Percentiles rank a stretch among this genome's conserved stretches.
Evolutionary conservation across 108 stramenopile species (phyloP).

Genomic region (Nannochloropsis granulata): DNA sequence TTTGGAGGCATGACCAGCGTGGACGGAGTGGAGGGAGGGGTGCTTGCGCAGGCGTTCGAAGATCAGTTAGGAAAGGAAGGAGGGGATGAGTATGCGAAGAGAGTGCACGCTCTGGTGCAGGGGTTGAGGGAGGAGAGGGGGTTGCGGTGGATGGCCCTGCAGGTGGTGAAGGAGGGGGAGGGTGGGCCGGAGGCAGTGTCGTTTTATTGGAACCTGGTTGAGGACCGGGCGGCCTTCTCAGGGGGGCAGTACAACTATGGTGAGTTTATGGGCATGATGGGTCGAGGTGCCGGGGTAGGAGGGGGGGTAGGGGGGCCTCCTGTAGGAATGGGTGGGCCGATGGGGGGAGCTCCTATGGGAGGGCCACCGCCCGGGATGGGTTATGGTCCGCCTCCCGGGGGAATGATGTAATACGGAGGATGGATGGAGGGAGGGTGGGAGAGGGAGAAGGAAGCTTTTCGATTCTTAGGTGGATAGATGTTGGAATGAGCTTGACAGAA

Average conservation of each 20-base stretch:
- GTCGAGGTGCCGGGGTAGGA: slow-evolving; percentile 11
- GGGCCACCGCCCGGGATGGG: background rate
- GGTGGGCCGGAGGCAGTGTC: slow-evolving; percentile 53
- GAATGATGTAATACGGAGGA: background rate
- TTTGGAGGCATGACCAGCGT: slow-evolving; percentile 74
- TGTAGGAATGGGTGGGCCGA: background rate
- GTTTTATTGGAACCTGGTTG: slow-evolving; percentile 85
- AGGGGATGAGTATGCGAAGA: background rate
- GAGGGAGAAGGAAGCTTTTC: too few species aligned
- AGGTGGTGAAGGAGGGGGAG: slow-evolving; percentile 75
- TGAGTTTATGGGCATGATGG: slow-evolving; percentile 58
- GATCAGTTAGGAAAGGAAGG: too few species aligned
- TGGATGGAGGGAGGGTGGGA: too few species aligned
- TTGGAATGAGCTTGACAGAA: too few species aligned
- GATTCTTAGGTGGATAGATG: too few species aligned
- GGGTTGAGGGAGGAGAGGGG: background rate
- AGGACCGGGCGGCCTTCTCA: slow-evolving; percentile 81
- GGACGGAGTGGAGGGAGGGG: slow-evolving; percentile 60
- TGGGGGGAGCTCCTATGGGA: background rate
- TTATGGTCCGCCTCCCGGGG: background rate
- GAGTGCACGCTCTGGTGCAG: background rate
- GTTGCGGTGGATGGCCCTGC: background rate
- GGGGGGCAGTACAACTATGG: slow-evolving; percentile 77
- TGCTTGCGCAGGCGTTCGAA: slow-evolving; percentile 2
- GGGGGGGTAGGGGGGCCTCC: background rate